Conservation (phyloP, 169 alveolate genomes). For the Cyclospora cayetanensis region DNA sequence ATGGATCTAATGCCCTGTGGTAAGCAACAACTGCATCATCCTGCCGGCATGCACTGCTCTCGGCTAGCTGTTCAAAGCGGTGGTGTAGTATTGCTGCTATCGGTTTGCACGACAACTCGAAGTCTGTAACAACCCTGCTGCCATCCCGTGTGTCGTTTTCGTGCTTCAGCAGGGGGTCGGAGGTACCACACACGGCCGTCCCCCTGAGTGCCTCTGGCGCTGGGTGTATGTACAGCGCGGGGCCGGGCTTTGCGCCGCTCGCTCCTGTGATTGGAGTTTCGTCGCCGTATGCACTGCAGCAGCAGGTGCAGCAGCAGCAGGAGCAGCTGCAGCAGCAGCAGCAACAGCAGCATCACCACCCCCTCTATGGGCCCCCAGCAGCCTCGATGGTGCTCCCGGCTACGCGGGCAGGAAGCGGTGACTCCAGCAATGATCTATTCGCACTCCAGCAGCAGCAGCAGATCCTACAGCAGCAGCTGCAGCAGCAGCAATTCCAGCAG, state of each 20-base stretch:
- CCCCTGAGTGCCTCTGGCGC: conserved; percentile 14
- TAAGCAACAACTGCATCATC: neutral
- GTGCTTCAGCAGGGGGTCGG: conserved; percentile 23
- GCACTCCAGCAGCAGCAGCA: conserved; percentile 40
- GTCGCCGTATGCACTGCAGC: conserved; percentile 59
- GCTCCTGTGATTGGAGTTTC: conserved; percentile 51
- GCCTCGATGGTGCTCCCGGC: conserved; percentile 38
- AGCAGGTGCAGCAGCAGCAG: conserved; percentile 40
- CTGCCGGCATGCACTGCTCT: no score
- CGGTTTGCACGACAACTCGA: neutral
- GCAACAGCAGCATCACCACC: conserved; percentile 53
- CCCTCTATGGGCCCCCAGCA: conserved; percentile 27
- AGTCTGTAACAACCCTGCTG: no score
- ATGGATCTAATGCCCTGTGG: conserved; percentile 21
- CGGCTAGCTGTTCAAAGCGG: neutral
- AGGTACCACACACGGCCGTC: conserved; percentile 36
- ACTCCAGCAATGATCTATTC: conserved; percentile 36
- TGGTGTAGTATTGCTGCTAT: neutral
- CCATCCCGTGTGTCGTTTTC: neutral
- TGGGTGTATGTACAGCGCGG: conserved; percentile 60
- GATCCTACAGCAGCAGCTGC: conserved; percentile 57
- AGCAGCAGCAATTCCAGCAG: conserved; percentile 43
- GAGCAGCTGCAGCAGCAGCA: conserved; percentile 52
- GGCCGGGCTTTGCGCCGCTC: conserved; percentile 28
- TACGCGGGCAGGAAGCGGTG: neutral